Evolutionary conservation across 78 protist genomes (phyloP).

Genomic region (Dictyostelium citrinum): DNA sequence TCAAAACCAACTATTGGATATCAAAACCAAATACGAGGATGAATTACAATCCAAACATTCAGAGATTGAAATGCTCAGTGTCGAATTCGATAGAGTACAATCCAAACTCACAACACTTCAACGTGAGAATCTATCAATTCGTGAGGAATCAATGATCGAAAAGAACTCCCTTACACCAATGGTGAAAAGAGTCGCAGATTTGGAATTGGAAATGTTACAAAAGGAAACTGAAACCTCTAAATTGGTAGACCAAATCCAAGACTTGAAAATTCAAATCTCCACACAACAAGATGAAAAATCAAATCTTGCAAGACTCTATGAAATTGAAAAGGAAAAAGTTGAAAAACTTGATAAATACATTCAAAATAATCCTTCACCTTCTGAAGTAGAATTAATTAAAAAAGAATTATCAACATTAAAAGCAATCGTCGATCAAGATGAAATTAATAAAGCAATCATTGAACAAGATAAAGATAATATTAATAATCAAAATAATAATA

Average conservation of each 20-base stretch:
- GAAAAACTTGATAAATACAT: conserved; percentile 32
- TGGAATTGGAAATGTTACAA: conserved; percentile 63
- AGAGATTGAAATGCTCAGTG: conserved; percentile 67
- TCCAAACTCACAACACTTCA: conserved; percentile 4
- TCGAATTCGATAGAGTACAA: conserved; percentile 55
- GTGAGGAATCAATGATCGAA: conserved; percentile 64
- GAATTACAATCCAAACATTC: conserved; percentile 69
- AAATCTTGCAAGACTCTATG: background rate
- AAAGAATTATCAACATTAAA: conserved; percentile 23
- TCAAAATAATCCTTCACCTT: conserved; percentile 57
- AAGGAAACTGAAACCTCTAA: conserved; percentile 52
- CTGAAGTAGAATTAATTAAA: conserved; percentile 45
- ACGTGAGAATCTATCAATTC: conserved; percentile 38
- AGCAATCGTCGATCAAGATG: conserved; percentile 48
- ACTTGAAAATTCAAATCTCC: background rate
- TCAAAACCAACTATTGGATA: conserved; percentile 18
- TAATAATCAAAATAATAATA: background rate
- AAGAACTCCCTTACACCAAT: conserved; percentile 36
- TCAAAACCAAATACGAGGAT: conserved; percentile 43
- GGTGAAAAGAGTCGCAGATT: conserved; percentile 57
- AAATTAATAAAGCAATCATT: background rate
- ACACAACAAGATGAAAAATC: background rate
- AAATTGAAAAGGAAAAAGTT: conserved; percentile 25
- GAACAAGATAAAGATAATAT: background rate
- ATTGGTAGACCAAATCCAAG: background rate